Conservation (phyloP, 2,329 filamentous ascomycete species). For the Xylariaceae sp. region DNA sequence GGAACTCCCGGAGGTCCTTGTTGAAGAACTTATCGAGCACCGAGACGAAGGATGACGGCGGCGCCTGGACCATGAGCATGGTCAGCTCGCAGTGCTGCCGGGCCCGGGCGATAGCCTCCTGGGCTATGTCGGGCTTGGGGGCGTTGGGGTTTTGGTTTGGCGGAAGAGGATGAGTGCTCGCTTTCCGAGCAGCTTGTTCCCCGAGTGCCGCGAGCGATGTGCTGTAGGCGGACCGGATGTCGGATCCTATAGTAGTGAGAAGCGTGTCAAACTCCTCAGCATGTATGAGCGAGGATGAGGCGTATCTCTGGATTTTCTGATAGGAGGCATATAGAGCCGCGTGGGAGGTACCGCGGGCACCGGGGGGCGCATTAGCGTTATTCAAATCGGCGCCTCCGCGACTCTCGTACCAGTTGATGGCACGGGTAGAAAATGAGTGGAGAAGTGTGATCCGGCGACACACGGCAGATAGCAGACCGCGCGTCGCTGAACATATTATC, state of each 20-base stretch:
- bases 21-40: conserved; percentile 70
- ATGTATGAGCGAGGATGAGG: conserved; percentile 56
- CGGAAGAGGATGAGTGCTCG: conserved; percentile 49
- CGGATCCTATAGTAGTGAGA: conserved; percentile 50
- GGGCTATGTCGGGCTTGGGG: conserved; percentile 40
- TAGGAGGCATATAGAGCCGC: conserved; percentile 60
- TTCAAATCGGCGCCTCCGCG: conserved; percentile 46
- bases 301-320: conserved; percentile 55
- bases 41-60: conserved; percentile 50
- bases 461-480: conserved; percentile 70
- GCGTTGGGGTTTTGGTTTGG: conserved; percentile 39
- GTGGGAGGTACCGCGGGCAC: conserved; percentile 47
- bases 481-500: conserved; percentile 73
- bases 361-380: conserved; percentile 35
- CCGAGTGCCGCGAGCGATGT: conserved; percentile 48
- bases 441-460: conserved; percentile 66
- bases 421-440: conserved; percentile 51
- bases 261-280: conserved; percentile 66
- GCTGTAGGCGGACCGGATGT: conserved; percentile 56
- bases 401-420: conserved; percentile 55
- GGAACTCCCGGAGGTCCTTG: conserved; percentile 60
- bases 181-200: conserved; percentile 48
- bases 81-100: conserved; percentile 55
- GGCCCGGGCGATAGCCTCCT: conserved; percentile 45
- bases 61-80: conserved; percentile 53